phyloP scores from a whole-genome alignment of 2,329 filamentous ascomycete genomes.

The Calonectria hongkongensis region DNA sequence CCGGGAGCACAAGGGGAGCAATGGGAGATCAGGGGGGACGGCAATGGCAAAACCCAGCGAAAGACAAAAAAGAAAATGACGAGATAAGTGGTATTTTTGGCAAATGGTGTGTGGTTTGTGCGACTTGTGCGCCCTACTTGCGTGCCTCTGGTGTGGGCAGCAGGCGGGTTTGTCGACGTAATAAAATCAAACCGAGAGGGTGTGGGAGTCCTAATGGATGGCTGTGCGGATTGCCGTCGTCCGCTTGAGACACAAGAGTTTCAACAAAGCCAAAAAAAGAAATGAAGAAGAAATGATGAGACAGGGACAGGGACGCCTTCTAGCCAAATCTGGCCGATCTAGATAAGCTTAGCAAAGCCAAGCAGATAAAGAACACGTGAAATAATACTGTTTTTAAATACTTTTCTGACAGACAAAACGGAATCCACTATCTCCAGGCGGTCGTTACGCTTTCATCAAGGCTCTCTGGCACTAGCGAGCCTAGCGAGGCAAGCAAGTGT shows the following conservation, averaged over 20 bases:
- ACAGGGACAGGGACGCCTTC: slow-evolving; percentile 3
- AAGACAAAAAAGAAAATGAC: slow-evolving; percentile 14
- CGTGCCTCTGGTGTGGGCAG: slow-evolving; percentile 21
- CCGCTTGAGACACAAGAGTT: neutral
- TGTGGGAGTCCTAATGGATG: slow-evolving; percentile 34
- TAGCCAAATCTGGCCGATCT: neutral
- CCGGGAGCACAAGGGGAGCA: slow-evolving; percentile 4
- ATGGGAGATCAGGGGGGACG: slow-evolving; percentile 16
- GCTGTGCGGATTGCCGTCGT: slow-evolving; percentile 31
- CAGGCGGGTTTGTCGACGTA: slow-evolving; percentile 27
- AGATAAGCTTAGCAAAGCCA: slow-evolving; percentile 16
- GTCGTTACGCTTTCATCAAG: slow-evolving; percentile 8
- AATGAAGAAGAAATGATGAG: slow-evolving; percentile 4
- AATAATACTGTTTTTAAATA: neutral
- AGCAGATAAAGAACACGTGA: slow-evolving; percentile 8
- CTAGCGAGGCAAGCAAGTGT: slow-evolving; percentile 6
- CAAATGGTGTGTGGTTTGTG: slow-evolving; percentile 17
- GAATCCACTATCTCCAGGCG: slow-evolving; percentile 9
- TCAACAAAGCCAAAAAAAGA: slow-evolving; percentile 3
- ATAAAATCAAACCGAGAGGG: slow-evolving; percentile 13
- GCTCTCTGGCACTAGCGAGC: neutral
- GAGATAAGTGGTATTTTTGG: slow-evolving; percentile 25
- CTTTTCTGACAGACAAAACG: neutral
- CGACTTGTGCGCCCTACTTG: slow-evolving; percentile 17
- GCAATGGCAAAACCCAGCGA: slow-evolving; percentile 17